phyloP scores from a whole-genome alignment of 805 yeast species.

The Blastobotrys americana region DNA sequence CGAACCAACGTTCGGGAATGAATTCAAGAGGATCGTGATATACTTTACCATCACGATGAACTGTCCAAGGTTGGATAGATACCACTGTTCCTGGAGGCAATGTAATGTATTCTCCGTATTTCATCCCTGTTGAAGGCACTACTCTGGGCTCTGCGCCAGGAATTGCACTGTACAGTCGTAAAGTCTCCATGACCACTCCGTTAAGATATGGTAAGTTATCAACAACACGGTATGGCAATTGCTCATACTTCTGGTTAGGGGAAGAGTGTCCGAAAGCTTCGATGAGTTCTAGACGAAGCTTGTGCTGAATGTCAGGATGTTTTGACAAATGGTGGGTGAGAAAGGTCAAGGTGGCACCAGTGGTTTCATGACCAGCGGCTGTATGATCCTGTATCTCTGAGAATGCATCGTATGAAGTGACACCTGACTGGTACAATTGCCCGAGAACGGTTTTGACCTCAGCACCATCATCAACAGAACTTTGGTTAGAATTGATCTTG shows the following conservation, averaged over 20 bases:
- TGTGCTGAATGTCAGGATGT: slow-evolving; percentile 41
- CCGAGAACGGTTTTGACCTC: slow-evolving; percentile 12
- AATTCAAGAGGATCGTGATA: slow-evolving; percentile 48
- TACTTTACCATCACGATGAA: slow-evolving; percentile 45
- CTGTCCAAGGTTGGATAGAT: slow-evolving; percentile 59
- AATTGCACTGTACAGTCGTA: slow-evolving; percentile 59
- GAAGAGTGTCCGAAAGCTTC: slow-evolving; percentile 31
- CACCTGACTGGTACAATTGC: slow-evolving; percentile 22
- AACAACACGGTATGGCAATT: slow-evolving; percentile 32
- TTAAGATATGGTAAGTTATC: slow-evolving; percentile 52
- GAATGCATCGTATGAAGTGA: slow-evolving; percentile 32
- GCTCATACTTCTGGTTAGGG: background rate
- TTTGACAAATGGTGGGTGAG: slow-evolving; percentile 52
- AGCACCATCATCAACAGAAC: too few species aligned
- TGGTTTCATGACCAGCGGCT: slow-evolving; percentile 74
- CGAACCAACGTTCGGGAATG: slow-evolving; percentile 56
- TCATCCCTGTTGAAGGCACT: slow-evolving; percentile 31
- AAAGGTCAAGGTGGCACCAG: slow-evolving; percentile 58
- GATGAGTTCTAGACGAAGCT: slow-evolving; percentile 42
- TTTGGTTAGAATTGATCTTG: background rate
- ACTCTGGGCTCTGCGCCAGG: slow-evolving; percentile 68
- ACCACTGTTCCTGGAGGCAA: slow-evolving; percentile 51
- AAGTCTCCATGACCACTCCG: slow-evolving; percentile 56
- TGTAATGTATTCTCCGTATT: slow-evolving; percentile 15
- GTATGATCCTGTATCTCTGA: slow-evolving; percentile 55